phyloP scores from a whole-genome alignment of 768 basidiomycete genomes.

The Suillus placidus region DNA sequence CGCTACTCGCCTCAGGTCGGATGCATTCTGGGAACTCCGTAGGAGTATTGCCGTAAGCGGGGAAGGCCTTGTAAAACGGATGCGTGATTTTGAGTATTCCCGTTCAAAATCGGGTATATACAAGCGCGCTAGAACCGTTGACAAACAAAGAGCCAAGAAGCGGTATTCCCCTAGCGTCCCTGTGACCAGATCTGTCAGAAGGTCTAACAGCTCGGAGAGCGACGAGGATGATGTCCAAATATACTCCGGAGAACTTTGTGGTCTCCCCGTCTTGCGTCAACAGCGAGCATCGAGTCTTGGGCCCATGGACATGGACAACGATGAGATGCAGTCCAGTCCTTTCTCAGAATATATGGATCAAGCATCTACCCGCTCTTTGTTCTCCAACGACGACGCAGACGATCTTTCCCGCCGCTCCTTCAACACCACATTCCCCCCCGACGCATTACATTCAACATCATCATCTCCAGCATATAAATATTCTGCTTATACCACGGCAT shows the following conservation, averaged over 20 bases:
- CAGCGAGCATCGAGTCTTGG: constrained; percentile 51
- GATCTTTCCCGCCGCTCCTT: constrained; percentile 1
- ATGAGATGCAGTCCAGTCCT: constrained; percentile 19
- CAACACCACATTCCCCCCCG: background rate
- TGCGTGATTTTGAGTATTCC: constrained; percentile 70
- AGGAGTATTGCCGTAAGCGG: constrained; percentile 64
- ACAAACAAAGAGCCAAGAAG: constrained; percentile 45
- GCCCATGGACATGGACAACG: constrained; percentile 42
- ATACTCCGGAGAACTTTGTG: constrained; percentile 36
- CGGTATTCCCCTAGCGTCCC: constrained; percentile 33
- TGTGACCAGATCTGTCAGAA: constrained; percentile 18
- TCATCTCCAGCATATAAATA: constrained; percentile 29
- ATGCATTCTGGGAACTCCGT: constrained; percentile 67
- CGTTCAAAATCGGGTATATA: constrained; percentile 45
- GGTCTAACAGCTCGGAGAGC: constrained; percentile 33
- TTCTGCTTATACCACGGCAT: constrained; percentile 31
- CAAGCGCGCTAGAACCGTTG: constrained; percentile 41
- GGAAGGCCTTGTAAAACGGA: constrained; percentile 68
- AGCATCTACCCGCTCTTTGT: constrained; percentile 17
- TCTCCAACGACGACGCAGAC: constrained; percentile 6
- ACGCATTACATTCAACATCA: constrained; percentile 24
- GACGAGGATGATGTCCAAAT: constrained; percentile 63
- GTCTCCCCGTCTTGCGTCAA: constrained; percentile 38
- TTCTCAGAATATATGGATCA: constrained; percentile 22
- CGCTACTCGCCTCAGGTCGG: constrained; percentile 53